A percentile compares a stretch with the other conserved stretches of the same genome.
Conservation (phyloP, 495 filamentous ascomycete species). For the Tuber microsphaerosporum region DNA sequence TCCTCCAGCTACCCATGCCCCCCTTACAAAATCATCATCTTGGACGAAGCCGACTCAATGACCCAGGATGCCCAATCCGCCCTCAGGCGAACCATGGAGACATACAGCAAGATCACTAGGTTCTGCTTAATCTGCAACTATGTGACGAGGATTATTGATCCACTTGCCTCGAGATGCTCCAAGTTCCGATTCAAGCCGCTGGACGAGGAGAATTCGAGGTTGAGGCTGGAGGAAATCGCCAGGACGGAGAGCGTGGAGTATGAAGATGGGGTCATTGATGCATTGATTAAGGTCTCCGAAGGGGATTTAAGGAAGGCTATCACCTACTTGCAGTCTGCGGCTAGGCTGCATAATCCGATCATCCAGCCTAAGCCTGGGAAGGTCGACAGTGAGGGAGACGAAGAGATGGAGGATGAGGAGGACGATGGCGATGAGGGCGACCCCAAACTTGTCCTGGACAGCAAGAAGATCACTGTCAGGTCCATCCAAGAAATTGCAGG, state of each 20-base stretch:
- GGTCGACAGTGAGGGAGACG: constrained; percentile 50
- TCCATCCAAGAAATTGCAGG: constrained; percentile 93
- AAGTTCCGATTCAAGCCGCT: constrained; percentile 98
- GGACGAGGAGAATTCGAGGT: constrained; percentile 71
- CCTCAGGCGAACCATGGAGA: constrained; percentile 92
- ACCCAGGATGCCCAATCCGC: constrained; percentile 96
- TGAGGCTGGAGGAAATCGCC: constrained; percentile 72
- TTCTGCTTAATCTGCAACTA: constrained; percentile 99
- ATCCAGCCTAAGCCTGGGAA: constrained; percentile 9
- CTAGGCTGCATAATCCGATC: constrained; percentile 52
- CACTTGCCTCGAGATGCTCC: constrained; percentile 80
- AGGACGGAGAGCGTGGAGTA: constrained; percentile 63
- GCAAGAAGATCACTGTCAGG: constrained; percentile 59
- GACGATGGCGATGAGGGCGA: constrained; percentile 51
- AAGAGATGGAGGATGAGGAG: constrained; percentile 45
- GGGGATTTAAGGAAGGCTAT: constrained; percentile 94
- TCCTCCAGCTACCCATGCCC: constrained; percentile 79
- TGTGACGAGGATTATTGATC: constrained; percentile 95
- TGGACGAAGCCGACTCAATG: constrained; percentile 98
- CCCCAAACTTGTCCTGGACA: constrained; percentile 34
- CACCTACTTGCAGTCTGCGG: constrained; percentile 88
- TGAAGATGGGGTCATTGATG: constrained; percentile 71
- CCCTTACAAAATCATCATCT: constrained; percentile 95
- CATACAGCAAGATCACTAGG: constrained; percentile 87
- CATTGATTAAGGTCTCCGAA: constrained; percentile 77